These are phyloP conservation scores for Neurospora sp. DNA, from an alignment of 495 filamentous ascomycete species.

Conservation along the genomic window DNA sequence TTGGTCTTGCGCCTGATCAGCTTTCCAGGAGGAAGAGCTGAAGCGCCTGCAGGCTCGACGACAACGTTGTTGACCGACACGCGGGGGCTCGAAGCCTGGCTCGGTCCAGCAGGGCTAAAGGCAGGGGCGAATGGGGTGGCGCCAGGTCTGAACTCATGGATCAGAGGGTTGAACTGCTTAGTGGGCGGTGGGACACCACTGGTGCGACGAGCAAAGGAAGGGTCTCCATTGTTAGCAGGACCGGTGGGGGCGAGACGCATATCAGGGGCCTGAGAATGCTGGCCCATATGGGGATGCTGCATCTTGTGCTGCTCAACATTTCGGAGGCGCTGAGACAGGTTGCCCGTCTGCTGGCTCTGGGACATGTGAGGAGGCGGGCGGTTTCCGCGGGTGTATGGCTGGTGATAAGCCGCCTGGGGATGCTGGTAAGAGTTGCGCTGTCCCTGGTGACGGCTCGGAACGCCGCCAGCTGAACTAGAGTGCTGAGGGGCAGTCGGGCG, in stretches of 20 bases:
- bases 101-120: constrained; percentile 64
- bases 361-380: constrained; percentile 29
- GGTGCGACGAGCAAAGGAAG: constrained; percentile 36
- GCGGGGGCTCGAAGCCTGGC: constrained; percentile 54
- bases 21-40: constrained; percentile 37
- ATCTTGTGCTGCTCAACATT: constrained; percentile 33
- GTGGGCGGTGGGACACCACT: constrained; percentile 30
- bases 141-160: constrained; percentile 75
- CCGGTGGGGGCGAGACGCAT: constrained; percentile 43
- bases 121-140: constrained; percentile 51
- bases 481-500: constrained; percentile 24
- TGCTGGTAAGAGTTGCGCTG: constrained; percentile 18
- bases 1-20: constrained; percentile 49
- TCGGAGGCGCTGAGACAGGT: constrained; percentile 35
- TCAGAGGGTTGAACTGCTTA: constrained; percentile 67
- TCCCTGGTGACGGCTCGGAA: constrained; percentile 25
- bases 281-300: constrained; percentile 26
- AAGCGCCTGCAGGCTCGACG: constrained; percentile 18
- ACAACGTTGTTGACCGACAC: constrained; percentile 37
- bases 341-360: constrained; percentile 19
- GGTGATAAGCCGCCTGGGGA: constrained; percentile 16
- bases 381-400: constrained; percentile 22
- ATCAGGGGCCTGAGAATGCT: constrained; percentile 28
- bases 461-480: constrained; percentile 18
- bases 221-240: constrained; percentile 37